These are phyloP conservation scores for Curvularia sp. DNA, from an alignment of 2,329 filamentous ascomycete species.

Conservation along the genomic window DNA sequence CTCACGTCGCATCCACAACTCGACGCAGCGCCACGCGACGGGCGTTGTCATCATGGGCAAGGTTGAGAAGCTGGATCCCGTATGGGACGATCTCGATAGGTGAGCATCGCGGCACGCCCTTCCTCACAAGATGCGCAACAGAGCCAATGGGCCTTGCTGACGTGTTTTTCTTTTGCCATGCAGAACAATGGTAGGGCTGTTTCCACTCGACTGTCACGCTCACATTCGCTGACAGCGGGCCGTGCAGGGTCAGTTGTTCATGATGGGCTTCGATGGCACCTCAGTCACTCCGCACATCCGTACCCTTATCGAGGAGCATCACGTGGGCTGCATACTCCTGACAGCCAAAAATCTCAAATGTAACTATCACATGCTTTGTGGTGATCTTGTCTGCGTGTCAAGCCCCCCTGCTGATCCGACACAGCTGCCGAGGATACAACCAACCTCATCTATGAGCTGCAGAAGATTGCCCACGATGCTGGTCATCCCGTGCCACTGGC, in stretches of 20 bases:
- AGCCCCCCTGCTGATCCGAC: slow-evolving; percentile 31
- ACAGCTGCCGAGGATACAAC: slow-evolving; percentile 91
- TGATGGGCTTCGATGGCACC: slow-evolving; percentile 87
- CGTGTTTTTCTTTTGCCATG: slow-evolving; percentile 35
- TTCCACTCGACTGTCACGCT: slow-evolving; percentile 21
- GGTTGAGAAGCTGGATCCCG: slow-evolving; percentile 55
- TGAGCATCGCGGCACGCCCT: slow-evolving; percentile 55
- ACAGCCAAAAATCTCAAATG: slow-evolving; percentile 87
- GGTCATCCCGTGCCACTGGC: slow-evolving; percentile 88
- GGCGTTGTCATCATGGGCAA: slow-evolving; percentile 63
- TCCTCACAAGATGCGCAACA: slow-evolving; percentile 34
- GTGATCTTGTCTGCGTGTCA: slow-evolving; percentile 15
- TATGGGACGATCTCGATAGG: slow-evolving; percentile 79
- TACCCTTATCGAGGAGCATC: slow-evolving; percentile 79
- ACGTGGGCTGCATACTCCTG: slow-evolving; percentile 85
- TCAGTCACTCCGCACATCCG: slow-evolving; percentile 83
- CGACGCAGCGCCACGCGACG: slow-evolving; percentile 27
- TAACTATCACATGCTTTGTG: slow-evolving; percentile 52
- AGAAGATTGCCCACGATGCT: slow-evolving; percentile 88
- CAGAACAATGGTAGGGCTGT: slow-evolving; percentile 55
- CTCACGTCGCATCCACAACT: slow-evolving; percentile 32
- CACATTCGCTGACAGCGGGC: slow-evolving; percentile 39
- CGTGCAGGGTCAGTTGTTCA: slow-evolving; percentile 78
- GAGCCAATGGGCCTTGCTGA: slow-evolving; percentile 44
- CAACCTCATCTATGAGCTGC: slow-evolving; percentile 84